Conservation (phyloP, 2,329 filamentous ascomycete genomes). For the Neospermospora avenae region DNA sequence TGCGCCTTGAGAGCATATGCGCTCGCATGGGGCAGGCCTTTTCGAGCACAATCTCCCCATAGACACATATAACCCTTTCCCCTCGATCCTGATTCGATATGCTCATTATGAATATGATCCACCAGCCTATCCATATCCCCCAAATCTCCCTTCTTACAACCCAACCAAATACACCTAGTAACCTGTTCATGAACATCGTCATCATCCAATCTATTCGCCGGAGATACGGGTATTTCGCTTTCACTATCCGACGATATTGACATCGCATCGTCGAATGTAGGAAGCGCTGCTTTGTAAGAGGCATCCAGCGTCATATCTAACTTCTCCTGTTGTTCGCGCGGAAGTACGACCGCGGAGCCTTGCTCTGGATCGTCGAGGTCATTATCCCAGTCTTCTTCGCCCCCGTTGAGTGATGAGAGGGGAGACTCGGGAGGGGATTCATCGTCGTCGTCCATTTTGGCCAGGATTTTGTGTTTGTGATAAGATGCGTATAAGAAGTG, state of each 20-base stretch:
- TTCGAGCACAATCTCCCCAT: slow-evolving; percentile 85
- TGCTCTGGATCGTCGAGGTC: slow-evolving; percentile 7
- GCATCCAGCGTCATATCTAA: slow-evolving; percentile 16
- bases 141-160: slow-evolving; percentile 67
- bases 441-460: slow-evolving; percentile 1
- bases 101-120: slow-evolving; percentile 84
- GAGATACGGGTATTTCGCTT: slow-evolving; percentile 74
- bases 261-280: slow-evolving; percentile 45
- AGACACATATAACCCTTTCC: slow-evolving; percentile 99
- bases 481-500: not conserved
- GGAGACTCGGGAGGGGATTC: slow-evolving; percentile 6
- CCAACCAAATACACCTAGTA: slow-evolving; percentile 74
- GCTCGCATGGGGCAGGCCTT: slow-evolving; percentile 88
- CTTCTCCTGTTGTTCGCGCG: slow-evolving; percentile 35
- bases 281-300: slow-evolving; percentile 28
- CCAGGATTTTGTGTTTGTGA: too few relatives aligned
- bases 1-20: slow-evolving; percentile 95
- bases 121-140: slow-evolving; percentile 80
- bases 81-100: slow-evolving; percentile 72
- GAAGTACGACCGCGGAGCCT: not conserved
- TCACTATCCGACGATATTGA: slow-evolving; percentile 90
- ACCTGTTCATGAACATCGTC: slow-evolving; percentile 77
- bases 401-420: slow-evolving; percentile 1
- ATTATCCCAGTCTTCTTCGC: slow-evolving; percentile 1
- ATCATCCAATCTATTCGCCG: slow-evolving; percentile 62